Base-by-base conservation (phyloP, 805 yeast genomes). In the Yarrowia sp. region DNA sequence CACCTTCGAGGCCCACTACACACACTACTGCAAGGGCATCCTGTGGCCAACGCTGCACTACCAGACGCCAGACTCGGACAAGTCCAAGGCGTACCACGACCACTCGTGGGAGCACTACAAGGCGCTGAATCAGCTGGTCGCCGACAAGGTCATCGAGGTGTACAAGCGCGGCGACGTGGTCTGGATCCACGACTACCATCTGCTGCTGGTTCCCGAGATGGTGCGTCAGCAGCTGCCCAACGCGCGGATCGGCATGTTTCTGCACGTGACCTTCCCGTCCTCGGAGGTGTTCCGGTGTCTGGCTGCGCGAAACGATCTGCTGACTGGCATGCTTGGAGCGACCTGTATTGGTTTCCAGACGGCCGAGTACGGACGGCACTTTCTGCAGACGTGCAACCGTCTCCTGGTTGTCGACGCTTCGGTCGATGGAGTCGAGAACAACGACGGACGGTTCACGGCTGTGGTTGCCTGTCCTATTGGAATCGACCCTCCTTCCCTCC, bases 151-250 rank as follows among this genome's bases (percentile, higher is more conserved):
- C 47, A 82, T 87, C 2, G 81, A 79, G 35, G 75, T 78, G 1
- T 92, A 93, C 73, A 83, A 84, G 67, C 80, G 80, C 0, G 90
- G 88, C 41, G 97, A 93, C 71, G 77, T 84, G 39, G 80, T 93
- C 64, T 94, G 98, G 98, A 79, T 93, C 60, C 96, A 93, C 72
- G 99, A 93, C 73, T 93, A 93, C 71, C 98, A 94, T 74, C 77
- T 93, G 64, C 79, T 94, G 76, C 76, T 93, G 42, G 90, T 92
- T 1, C 97, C 98, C 0, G 80, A 79, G 61, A 86, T 93, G 93
- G 81, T 93, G 4, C 81, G 97, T 64, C 79, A 84, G 63, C 75
- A 79, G 65, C 72, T 91, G 21, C 97, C 97, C 4, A 72, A 83
- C 63, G 97, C 96, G 1, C 84, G 87, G 65, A 91, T 94, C 67